Percentiles rank a stretch among this genome's conserved stretches.
These are phyloP conservation scores for Luffa aegyptiaca DNA, from an alignment of 306 rosid genomes.

Conservation along the genomic window DNA sequence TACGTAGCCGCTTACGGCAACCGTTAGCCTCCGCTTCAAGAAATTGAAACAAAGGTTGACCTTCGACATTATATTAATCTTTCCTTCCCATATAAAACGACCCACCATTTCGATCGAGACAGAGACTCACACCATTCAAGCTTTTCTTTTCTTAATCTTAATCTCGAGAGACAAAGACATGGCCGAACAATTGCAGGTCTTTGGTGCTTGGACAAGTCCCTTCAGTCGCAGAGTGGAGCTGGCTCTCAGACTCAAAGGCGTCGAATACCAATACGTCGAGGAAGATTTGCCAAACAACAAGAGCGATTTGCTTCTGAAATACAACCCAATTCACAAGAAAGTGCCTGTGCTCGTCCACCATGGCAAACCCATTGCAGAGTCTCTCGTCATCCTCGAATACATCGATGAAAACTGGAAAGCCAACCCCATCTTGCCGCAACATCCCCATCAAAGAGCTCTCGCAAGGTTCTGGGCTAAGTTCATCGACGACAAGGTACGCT, in stretches of 20 bases:
- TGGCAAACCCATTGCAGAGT: slow-evolving; percentile 38
- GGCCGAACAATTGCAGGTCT: background rate
- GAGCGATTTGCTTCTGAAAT: slow-evolving; percentile 32
- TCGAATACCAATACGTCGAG: slow-evolving; percentile 24
- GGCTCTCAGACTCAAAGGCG: slow-evolving; percentile 48
- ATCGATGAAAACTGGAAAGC: background rate
- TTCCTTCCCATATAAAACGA: background rate
- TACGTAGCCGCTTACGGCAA: background rate
- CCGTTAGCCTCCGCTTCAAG: background rate
- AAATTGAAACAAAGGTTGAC: background rate
- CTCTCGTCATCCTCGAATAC: slow-evolving; percentile 13
- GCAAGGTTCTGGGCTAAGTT: slow-evolving; percentile 12
- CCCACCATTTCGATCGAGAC: background rate
- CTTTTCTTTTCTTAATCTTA: background rate
- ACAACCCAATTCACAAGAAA: slow-evolving; percentile 47
- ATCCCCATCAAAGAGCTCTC: slow-evolving; percentile 29
- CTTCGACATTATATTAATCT: background rate
- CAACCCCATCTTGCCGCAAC: slow-evolving; percentile 31
- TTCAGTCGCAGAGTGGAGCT: slow-evolving; percentile 28
- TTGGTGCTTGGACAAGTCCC: slow-evolving; percentile 12
- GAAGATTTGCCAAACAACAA: slow-evolving; percentile 22
- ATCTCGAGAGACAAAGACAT: background rate
- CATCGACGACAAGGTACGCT: background rate
- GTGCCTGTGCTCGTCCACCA: slow-evolving; percentile 39
- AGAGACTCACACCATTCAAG: no score